A percentile compares a stretch with the other conserved stretches of the same genome.
Conservation (phyloP, 257 asterid species). For the Nicotiana benthamiana region DNA sequence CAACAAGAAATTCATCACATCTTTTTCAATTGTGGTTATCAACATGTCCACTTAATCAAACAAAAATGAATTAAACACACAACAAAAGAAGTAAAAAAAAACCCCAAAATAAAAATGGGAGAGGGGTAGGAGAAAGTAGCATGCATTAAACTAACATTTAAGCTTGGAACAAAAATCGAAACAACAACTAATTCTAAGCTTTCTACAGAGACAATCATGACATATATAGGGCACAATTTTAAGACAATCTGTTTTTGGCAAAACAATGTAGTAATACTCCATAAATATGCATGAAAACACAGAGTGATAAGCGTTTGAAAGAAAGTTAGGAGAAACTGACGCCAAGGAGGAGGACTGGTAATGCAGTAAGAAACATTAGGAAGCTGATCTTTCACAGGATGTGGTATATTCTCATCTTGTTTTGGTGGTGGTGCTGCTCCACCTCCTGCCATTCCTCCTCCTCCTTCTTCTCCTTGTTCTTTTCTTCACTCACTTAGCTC, state of each 20-base stretch:
- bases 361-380: slow-evolving; percentile 86
- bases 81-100: neutral
- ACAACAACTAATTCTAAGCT: neutral
- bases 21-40: neutral
- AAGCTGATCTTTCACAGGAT: slow-evolving; percentile 80
- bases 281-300: neutral
- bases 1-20: slow-evolving; percentile 16
- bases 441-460: slow-evolving; percentile 58
- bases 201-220: neutral
- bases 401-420: slow-evolving; percentile 69
- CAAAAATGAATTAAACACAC: neutral
- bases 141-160: neutral
- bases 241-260: neutral
- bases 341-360: slow-evolving; percentile 96
- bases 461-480: neutral
- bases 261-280: neutral
- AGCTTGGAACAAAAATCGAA: neutral
- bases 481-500: neutral
- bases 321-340: slow-evolving; percentile 34
- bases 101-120: neutral
- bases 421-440: slow-evolving; percentile 69
- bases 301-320: neutral
- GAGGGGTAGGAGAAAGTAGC: neutral
- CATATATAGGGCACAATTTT: neutral
- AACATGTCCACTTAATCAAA: neutral